Conservation (phyloP, 352 stramenopile genomes). For the Phytophthora kernoviae region DNA sequence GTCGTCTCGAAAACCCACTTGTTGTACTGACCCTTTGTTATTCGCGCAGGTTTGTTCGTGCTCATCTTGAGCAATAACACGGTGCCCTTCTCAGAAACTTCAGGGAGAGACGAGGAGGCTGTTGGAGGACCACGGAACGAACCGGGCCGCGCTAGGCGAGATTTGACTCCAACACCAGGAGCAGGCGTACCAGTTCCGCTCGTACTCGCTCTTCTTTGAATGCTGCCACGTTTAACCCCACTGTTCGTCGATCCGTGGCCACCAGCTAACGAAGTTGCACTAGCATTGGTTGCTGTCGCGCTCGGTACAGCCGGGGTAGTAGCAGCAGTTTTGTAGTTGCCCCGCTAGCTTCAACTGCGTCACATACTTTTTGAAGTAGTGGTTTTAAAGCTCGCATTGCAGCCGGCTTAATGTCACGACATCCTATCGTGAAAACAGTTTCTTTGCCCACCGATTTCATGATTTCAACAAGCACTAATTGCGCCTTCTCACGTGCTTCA, state of each 20-base stretch:
- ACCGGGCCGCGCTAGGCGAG: conserved; percentile 36
- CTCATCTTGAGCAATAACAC: conserved; percentile 68
- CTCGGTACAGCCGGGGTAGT: conserved; percentile 13
- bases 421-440: conserved; percentile 67
- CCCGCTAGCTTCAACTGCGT: conserved; percentile 40
- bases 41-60: conserved; percentile 54
- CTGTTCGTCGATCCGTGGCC: conserved; percentile 12
- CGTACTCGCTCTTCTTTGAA: conserved; percentile 27
- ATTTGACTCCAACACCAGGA: conserved; percentile 29
- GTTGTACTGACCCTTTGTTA: conserved; percentile 75
- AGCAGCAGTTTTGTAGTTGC: conserved; percentile 3
- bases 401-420: conserved; percentile 83
- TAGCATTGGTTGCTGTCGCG: conserved; percentile 9
- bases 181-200: conserved; percentile 24
- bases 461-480: conserved; percentile 76
- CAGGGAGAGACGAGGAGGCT: conserved; percentile 37
- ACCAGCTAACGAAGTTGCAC: conserved; percentile 10
- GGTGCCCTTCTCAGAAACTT: conserved; percentile 48
- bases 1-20: conserved; percentile 87
- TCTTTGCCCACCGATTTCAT: conserved; percentile 86
- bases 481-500: conserved; percentile 82
- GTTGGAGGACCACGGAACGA: conserved; percentile 31
- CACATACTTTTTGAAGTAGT: conserved; percentile 79
- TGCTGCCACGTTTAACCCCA: conserved; percentile 22
- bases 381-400: conserved; percentile 88